Evolutionary conservation across 108 stramenopile species (phyloP).

Genomic region (Mayamaea pseudoterrestris): DNA sequence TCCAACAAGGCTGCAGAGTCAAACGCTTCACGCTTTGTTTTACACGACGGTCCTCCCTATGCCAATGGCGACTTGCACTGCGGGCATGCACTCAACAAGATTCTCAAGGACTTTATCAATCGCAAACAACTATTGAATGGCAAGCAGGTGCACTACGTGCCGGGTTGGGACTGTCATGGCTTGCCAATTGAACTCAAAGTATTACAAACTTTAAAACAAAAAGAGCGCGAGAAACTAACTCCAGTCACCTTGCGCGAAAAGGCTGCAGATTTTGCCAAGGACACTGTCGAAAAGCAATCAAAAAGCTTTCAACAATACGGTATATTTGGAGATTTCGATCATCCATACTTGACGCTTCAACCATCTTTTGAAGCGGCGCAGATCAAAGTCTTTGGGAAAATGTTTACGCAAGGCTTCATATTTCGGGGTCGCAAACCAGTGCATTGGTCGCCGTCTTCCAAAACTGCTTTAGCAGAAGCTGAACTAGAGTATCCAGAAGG

Average conservation of each 20-base stretch:
- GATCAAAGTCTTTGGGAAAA: conserved; percentile 91
- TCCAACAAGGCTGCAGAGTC: conserved; percentile 34
- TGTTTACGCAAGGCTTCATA: conserved; percentile 92
- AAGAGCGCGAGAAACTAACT: conserved; percentile 67
- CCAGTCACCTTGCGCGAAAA: conserved; percentile 78
- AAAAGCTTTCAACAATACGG: conserved; percentile 87
- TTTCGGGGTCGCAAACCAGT: conserved; percentile 96
- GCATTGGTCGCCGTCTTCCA: conserved; percentile 94
- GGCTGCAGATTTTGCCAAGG: conserved; percentile 85
- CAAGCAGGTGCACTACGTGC: conserved; percentile 92
- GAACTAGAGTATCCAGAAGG: conserved; percentile 96
- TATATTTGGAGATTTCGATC: conserved; percentile 92
- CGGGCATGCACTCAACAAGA: conserved; percentile 98
- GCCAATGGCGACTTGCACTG: conserved; percentile 98
- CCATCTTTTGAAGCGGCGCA: conserved; percentile 96
- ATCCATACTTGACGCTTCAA: conserved; percentile 92
- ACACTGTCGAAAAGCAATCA: conserved; percentile 85
- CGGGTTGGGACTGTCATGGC: conserved; percentile 99
- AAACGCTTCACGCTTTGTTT: conserved; percentile 59
- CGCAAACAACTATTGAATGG: conserved; percentile 88
- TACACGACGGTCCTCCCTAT: conserved; percentile 99
- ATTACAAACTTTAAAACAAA: conserved; percentile 80
- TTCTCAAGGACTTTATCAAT: conserved; percentile 98
- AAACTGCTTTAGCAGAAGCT: conserved; percentile 96
- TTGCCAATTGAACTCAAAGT: conserved; percentile 99